Evolutionary conservation across 2,329 filamentous ascomycete genomes (phyloP).

Genomic region (Pseudogymnoascus sp.): DNA sequence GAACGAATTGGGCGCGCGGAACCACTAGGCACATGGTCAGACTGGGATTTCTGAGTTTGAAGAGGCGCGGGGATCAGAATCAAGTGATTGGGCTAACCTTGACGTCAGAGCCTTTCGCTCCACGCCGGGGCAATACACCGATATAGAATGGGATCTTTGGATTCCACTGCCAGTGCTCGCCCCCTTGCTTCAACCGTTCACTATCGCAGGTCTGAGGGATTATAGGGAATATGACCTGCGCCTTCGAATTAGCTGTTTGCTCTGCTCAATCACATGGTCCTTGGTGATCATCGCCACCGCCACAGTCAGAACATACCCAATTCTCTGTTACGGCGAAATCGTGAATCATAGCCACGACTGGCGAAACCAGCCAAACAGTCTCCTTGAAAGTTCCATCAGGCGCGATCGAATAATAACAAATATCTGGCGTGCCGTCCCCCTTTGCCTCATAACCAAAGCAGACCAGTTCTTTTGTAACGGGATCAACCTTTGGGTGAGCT

Average conservation of each 20-base stretch:
- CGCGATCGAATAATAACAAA: constrained; percentile 40
- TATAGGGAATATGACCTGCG: constrained; percentile 34
- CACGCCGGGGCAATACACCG: constrained; percentile 43
- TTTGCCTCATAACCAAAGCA: constrained; percentile 44
- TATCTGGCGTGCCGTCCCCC: constrained; percentile 36
- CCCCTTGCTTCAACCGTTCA: constrained; percentile 37
- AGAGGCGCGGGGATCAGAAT: background rate
- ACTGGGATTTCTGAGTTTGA: no score
- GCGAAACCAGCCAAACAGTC: constrained; percentile 40
- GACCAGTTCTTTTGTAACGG: constrained; percentile 40
- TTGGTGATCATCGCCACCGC: no score
- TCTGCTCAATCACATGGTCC: constrained; percentile 16
- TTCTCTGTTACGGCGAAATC: constrained; percentile 42
- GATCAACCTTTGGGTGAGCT: constrained; percentile 46
- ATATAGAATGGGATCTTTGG: constrained; percentile 47
- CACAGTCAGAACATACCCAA: constrained; percentile 21
- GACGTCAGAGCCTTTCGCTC: constrained; percentile 34
- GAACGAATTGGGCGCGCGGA: constrained; percentile 33
- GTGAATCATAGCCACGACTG: constrained; percentile 45
- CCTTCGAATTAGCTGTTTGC: no score
- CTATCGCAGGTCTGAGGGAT: constrained; percentile 40
- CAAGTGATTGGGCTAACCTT: constrained; percentile 32
- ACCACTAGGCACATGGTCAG: constrained; percentile 28
- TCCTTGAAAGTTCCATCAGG: constrained; percentile 35
- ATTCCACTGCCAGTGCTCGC: constrained; percentile 45